phyloP scores from a whole-genome alignment of 345 rosid species.

The Dipteronia sinensis region DNA sequence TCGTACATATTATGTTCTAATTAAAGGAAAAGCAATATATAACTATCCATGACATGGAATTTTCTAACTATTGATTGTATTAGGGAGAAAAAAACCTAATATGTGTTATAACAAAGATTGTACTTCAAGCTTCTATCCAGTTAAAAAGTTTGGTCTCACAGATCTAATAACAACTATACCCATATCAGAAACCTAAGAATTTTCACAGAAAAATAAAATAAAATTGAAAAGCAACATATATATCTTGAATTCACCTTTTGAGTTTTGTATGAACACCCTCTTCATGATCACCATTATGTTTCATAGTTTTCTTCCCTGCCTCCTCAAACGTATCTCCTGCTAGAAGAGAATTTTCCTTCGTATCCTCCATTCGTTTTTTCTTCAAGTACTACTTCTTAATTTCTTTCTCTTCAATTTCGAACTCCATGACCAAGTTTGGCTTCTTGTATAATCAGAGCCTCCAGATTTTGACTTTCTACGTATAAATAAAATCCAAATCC shows the following conservation, averaged over 20 bases:
- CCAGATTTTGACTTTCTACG: constrained; percentile 18
- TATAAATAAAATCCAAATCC: not conserved
- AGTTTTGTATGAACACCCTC: not conserved
- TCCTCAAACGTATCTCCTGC: not conserved
- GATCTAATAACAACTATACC: not conserved
- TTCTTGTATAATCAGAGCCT: not conserved
- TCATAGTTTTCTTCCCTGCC: not conserved
- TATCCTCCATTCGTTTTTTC: constrained; percentile 1
- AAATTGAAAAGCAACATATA: not conserved
- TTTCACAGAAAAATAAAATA: not conserved
- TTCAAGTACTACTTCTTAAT: not conserved
- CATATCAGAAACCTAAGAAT: not conserved
- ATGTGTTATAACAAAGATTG: too few relatives aligned
- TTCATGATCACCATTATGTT: not conserved
- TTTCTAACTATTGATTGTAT: constrained; percentile 1
- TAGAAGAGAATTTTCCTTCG: not conserved
- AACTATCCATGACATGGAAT: not conserved
- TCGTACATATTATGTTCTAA: too few relatives aligned
- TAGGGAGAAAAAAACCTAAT: not conserved
- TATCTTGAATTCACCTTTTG: constrained; percentile 11
- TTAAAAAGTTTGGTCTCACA: not conserved
- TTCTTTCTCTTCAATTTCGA: not conserved
- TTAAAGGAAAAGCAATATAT: not conserved
- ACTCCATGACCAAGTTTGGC: not conserved
- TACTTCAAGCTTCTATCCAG: not conserved